Evolutionary conservation across 352 stramenopile species (phyloP).

Genomic region (Phytophthora fragariae): DNA sequence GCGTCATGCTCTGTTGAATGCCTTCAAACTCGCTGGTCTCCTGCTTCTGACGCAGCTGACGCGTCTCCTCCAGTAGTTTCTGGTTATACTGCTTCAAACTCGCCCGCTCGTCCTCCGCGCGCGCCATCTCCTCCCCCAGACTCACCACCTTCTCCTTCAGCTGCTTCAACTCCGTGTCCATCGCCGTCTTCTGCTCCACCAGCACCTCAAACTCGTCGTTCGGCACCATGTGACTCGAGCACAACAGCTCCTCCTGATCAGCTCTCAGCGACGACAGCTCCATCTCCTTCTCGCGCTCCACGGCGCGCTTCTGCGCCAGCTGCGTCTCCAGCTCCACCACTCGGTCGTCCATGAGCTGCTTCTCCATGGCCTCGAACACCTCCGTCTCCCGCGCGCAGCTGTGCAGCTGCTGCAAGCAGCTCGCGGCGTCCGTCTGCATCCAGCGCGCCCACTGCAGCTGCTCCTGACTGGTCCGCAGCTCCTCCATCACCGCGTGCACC

Average conservation of each 20-base stretch:
- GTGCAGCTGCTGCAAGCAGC: constrained; percentile 22
- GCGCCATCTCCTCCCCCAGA: too few species aligned
- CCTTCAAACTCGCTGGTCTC: constrained; percentile 31
- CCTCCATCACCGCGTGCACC: constrained; percentile 6
- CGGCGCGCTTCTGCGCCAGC: constrained; percentile 46
- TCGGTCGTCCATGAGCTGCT: constrained; percentile 55
- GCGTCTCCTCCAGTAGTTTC: constrained; percentile 29
- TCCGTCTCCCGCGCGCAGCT: constrained; percentile 38
- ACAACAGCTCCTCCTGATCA: constrained; percentile 38
- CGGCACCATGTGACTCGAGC: constrained; percentile 30
- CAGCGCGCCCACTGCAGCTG: constrained; percentile 25
- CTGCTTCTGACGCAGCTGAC: constrained; percentile 27
- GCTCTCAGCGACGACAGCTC: constrained; percentile 44
- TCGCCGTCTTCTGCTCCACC: constrained; percentile 31
- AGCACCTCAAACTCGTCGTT: constrained; percentile 38
- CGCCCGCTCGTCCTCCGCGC: too few species aligned
- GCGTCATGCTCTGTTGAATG: constrained; percentile 24
- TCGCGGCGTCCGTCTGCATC: constrained; percentile 27
- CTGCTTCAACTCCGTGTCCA: constrained; percentile 29
- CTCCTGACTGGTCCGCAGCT: constrained; percentile 20
- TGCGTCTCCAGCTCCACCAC: constrained; percentile 63
- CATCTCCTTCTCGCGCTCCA: constrained; percentile 54
- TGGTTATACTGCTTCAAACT: constrained; percentile 13
- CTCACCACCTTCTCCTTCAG: constrained; percentile 19
- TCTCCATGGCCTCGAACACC: constrained; percentile 58